These are phyloP conservation scores for Sordaria brevicollis DNA, from an alignment of 495 filamentous ascomycete species.

Conservation along the genomic window DNA sequence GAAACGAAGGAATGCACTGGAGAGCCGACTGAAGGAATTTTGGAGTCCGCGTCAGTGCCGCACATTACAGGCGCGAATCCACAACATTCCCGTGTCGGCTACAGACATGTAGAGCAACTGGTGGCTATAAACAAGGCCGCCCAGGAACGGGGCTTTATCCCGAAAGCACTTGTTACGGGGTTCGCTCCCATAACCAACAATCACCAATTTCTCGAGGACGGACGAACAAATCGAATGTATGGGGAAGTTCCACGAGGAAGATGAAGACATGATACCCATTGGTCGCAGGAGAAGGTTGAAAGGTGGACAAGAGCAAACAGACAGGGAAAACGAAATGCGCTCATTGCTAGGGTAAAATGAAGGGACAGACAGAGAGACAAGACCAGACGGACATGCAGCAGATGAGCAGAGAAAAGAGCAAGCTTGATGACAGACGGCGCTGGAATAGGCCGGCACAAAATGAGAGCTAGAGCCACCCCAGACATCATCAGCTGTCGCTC, in stretches of 20 bases:
- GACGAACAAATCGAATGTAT: not conserved
- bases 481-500: too few relatives aligned
- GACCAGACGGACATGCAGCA: not conserved
- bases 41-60: not conserved
- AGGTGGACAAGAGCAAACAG: not conserved
- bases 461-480: not conserved
- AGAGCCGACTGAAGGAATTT: constrained; percentile 64
- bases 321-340: not conserved
- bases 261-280: not conserved
- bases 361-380: not conserved
- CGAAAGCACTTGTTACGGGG: not conserved
- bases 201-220: not conserved
- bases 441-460: too few relatives aligned
- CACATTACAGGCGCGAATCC: not conserved
- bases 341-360: not conserved
- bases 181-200: not conserved
- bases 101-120: not conserved
- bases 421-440: not conserved
- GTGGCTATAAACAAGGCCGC: not conserved
- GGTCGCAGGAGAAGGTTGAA: not conserved
- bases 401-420: not conserved
- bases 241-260: not conserved
- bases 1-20: constrained; percentile 73
- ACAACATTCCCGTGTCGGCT: not conserved
- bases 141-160: too few relatives aligned